Percentiles rank a stretch among this genome's conserved stretches.
phyloP scores from a whole-genome alignment of 192 early-diverging fungal genomes.

The Backusella parvicylindrica region DNA sequence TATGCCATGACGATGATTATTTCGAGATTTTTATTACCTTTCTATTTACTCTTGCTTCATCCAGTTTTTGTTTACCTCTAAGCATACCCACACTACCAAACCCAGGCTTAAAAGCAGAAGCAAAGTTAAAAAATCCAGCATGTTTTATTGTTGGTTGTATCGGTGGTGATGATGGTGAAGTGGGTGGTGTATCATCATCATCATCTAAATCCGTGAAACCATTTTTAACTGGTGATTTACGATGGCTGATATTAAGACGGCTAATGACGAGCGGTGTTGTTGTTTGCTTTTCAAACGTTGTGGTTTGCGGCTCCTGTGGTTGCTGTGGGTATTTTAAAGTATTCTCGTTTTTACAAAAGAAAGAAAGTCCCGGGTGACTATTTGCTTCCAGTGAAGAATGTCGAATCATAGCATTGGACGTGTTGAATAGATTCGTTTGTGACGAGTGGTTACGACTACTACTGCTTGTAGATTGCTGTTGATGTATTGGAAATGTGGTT shows the following conservation, averaged over 20 bases:
- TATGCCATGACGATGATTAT: not conserved
- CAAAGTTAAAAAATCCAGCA: not conserved
- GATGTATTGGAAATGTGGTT: not conserved
- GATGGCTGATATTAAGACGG: not conserved
- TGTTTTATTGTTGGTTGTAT: not conserved
- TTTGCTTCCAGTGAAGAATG: slow-evolving; percentile 1
- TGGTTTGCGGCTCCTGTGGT: not conserved
- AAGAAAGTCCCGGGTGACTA: slow-evolving; percentile 7
- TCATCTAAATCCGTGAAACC: not conserved
- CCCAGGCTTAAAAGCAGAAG: not conserved
- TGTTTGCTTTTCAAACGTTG: slow-evolving; percentile 7
- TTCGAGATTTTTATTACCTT: slow-evolving; percentile 7
- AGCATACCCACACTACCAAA: slow-evolving; percentile 7
- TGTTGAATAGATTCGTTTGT: not conserved
- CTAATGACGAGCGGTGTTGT: slow-evolving; percentile 1
- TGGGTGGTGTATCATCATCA: not conserved
- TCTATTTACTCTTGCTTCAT: slow-evolving; percentile 20
- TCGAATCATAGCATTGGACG: slow-evolving; percentile 13
- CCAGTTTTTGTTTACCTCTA: slow-evolving; percentile 10
- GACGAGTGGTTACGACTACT: not conserved
- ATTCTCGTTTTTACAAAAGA: slow-evolving; percentile 5
- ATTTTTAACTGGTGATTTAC: not conserved
- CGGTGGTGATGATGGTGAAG: not conserved
- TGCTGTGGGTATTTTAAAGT: not conserved
- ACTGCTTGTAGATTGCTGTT: not conserved